These are phyloP conservation scores for Aspergillus carlsbadensis DNA, from an alignment of 495 filamentous ascomycete genomes.

Conservation along the genomic window DNA sequence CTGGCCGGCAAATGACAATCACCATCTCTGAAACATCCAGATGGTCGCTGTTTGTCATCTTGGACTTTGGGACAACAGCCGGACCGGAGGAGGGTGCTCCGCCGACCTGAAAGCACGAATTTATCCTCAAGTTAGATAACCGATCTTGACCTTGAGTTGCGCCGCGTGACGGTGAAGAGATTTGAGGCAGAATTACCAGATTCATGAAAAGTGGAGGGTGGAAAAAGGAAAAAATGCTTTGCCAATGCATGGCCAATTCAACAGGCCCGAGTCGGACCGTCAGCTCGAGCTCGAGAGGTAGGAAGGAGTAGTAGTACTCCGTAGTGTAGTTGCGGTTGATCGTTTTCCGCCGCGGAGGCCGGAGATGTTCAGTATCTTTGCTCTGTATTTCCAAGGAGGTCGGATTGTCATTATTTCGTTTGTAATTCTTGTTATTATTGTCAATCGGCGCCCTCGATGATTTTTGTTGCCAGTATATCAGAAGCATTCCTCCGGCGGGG, in stretches of 20 bases:
- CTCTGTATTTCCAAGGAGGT: not conserved
- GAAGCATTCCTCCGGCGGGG: constrained; percentile 14
- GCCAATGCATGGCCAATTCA: too few species aligned
- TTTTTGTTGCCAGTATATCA: not conserved
- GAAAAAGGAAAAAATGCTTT: not conserved
- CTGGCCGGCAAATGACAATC: not conserved
- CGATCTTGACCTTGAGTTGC: not conserved
- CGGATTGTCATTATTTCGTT: not conserved
- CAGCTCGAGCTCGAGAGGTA: too few species aligned
- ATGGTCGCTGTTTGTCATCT: constrained; percentile 2
- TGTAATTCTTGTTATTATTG: not conserved
- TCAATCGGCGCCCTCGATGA: not conserved
- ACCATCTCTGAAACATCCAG: not conserved
- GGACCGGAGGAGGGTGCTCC: not conserved
- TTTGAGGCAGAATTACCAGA: not conserved
- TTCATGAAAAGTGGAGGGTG: not conserved
- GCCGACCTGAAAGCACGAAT: not conserved
- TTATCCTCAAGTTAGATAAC: not conserved
- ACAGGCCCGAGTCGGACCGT: too few species aligned
- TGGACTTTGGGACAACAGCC: not conserved
- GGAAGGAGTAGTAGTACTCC: not conserved
- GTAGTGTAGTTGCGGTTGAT: not conserved
- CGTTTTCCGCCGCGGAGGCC: not conserved
- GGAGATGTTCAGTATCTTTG: not conserved
- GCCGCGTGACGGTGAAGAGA: constrained; percentile 9